Percentiles rank a stretch among this genome's conserved stretches.
These are phyloP conservation scores for Amaranthus palmeri DNA, from an alignment of 148 eudicot species.

Conservation along the genomic window DNA sequence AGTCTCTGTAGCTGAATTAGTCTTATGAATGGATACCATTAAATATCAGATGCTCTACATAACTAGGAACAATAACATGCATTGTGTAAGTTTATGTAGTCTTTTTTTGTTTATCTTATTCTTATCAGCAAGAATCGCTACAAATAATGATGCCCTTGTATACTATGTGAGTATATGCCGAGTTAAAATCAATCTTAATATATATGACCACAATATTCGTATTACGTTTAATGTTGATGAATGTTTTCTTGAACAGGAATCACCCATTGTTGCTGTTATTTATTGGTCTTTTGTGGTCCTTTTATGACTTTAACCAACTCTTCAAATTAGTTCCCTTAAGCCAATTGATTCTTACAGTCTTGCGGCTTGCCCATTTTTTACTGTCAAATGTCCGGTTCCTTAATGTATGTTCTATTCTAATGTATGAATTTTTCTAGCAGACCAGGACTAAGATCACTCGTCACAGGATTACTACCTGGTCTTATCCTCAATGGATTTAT, in stretches of 20 bases:
- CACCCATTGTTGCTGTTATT: not conserved
- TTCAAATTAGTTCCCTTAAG: not conserved
- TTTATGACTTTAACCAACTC: not conserved
- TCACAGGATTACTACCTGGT: conserved; percentile 92
- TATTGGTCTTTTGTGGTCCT: not conserved
- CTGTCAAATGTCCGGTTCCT: not conserved
- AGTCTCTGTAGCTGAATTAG: not conserved
- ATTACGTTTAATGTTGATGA: not conserved
- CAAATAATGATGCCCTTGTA: not conserved
- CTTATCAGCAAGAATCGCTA: not conserved
- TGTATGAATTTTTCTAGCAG: conserved; percentile 31
- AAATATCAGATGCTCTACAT: not conserved
- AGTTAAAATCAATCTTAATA: not conserved
- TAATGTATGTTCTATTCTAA: conserved; percentile 5
- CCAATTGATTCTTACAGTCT: not conserved
- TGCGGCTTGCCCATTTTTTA: not conserved
- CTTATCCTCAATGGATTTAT: conserved; percentile 76
- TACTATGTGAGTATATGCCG: not conserved
- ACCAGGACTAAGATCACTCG: conserved; percentile 70
- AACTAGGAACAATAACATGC: not conserved
- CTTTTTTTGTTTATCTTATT: not conserved
- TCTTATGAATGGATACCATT: not conserved
- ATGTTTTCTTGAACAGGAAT: not conserved
- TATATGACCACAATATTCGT: not conserved
- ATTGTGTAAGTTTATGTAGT: not conserved